Percentiles rank a stretch among this genome's conserved stretches.
phyloP scores from a whole-genome alignment of 176 grass and related monocot species.

The Hordeum marinum region DNA sequence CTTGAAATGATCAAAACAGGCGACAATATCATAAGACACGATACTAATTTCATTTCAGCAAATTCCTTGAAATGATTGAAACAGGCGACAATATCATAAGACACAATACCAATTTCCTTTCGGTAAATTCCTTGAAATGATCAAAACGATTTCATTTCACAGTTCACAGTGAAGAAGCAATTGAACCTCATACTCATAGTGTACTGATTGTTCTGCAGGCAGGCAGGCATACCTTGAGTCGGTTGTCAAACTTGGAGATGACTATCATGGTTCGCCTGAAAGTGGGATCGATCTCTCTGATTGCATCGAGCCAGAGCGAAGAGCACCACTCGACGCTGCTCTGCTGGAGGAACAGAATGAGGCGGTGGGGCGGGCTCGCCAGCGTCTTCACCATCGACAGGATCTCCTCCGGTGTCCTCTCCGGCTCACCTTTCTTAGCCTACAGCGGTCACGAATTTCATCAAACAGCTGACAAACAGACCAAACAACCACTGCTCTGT shows the following conservation, averaged over 20 bases:
- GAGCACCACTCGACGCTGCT: constrained; percentile 99
- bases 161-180: neutral
- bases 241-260: constrained; percentile 93
- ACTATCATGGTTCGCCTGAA: constrained; percentile 93
- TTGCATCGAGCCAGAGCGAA: constrained; percentile 85
- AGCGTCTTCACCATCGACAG: constrained; percentile 86
- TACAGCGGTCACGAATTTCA: constrained; percentile 25
- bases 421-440: constrained; percentile 96
- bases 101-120: neutral
- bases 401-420: constrained; percentile 84
- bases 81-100: constrained; percentile 10
- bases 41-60: constrained; percentile 25
- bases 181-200: neutral
- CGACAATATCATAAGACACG: neutral
- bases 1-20: constrained; percentile 39
- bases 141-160: constrained; percentile 31
- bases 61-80: constrained; percentile 70
- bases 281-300: constrained; percentile 84
- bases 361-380: constrained; percentile 84
- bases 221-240: constrained; percentile 66
- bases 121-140: constrained; percentile 81
- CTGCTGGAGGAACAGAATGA: constrained; percentile 95
- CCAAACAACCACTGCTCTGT: neutral
- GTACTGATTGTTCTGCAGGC: neutral
- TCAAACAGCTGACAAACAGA: neutral